A percentile compares a stretch with the other conserved stretches of the same genome.
These are phyloP conservation scores for Melampsora americana DNA, from an alignment of 1,284 basidiomycete species.

Conservation along the genomic window DNA sequence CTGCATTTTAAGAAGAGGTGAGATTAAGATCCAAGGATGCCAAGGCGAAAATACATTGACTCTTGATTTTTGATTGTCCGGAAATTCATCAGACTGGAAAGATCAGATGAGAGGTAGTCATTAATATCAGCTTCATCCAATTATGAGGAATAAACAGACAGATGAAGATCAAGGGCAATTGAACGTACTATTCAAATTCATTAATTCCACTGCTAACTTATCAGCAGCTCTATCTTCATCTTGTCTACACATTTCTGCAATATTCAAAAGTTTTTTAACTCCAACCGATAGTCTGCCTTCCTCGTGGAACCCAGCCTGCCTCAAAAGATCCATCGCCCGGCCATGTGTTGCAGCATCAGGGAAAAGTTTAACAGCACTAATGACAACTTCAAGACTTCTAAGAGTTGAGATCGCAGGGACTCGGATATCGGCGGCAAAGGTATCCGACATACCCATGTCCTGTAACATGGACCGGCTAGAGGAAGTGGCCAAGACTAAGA, in stretches of 20 bases:
- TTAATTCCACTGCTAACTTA: conserved; percentile 54
- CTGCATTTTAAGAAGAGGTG: too few species aligned
- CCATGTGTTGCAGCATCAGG: conserved; percentile 61
- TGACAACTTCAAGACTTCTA: conserved; percentile 68
- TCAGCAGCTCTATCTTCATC: conserved; percentile 57
- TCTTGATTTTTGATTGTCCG: too few species aligned
- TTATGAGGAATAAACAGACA: neutral
- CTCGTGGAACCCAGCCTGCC: conserved; percentile 70
- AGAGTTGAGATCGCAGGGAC: conserved; percentile 79
- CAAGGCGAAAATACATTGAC: too few species aligned
- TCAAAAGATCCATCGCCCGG: conserved; percentile 66
- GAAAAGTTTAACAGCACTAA: conserved; percentile 83
- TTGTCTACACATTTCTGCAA: conserved; percentile 94
- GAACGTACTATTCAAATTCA: conserved; percentile 44
- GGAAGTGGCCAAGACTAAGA: conserved; percentile 88
- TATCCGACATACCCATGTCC: conserved; percentile 82
- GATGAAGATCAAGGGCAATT: neutral
- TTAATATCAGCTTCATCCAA: neutral
- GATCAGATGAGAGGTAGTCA: too few species aligned
- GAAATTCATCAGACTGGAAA: too few species aligned
- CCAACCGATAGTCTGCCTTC: conserved; percentile 72
- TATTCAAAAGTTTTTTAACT: conserved; percentile 86
- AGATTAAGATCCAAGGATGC: too few species aligned
- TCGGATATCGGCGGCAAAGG: conserved; percentile 82
- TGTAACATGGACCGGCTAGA: conserved; percentile 80